Percentiles rank a stretch among this genome's conserved stretches.
phyloP scores from a whole-genome alignment of 768 basidiomycete genomes.

The Tylopilus felleus region DNA sequence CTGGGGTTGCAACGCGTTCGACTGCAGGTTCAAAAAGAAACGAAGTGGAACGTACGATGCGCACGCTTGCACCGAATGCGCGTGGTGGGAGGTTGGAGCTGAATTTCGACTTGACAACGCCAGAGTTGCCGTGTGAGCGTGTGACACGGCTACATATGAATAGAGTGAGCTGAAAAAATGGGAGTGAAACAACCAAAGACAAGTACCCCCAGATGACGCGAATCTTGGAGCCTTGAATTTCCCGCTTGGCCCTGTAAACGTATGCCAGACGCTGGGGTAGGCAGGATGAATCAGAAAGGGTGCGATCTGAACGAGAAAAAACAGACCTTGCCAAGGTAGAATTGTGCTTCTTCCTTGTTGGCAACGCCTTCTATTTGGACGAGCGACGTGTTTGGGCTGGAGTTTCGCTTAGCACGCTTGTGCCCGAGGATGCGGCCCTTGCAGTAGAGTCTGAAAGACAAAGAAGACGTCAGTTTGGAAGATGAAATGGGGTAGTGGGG shows the following conservation, averaged over 20 bases:
- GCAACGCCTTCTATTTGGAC: conserved; percentile 97
- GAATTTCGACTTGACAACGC: conserved; percentile 98
- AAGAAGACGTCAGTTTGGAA: not conserved
- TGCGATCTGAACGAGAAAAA: not conserved
- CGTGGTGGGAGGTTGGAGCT: conserved; percentile 91
- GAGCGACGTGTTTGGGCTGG: conserved; percentile 92
- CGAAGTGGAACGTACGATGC: conserved; percentile 59
- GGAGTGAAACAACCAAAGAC: not conserved
- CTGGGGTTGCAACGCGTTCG: conserved; percentile 33
- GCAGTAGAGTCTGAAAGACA: conserved; percentile 70
- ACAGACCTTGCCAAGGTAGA: conserved; percentile 97
- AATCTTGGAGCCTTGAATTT: conserved; percentile 91
- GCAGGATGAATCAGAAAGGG: not conserved
- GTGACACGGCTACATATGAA: conserved; percentile 67
- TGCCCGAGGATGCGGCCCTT: conserved; percentile 97
- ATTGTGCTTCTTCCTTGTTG: conserved; percentile 90
- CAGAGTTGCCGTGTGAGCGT: conserved; percentile 89
- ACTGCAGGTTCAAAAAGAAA: not conserved
- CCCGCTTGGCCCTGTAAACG: conserved; percentile 96
- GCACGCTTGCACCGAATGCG: conserved; percentile 88
- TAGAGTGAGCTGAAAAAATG: not conserved
- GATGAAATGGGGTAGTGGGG: not conserved
- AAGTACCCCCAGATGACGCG: conserved; percentile 97
- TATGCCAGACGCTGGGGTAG: conserved; percentile 81
- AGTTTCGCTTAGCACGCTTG: conserved; percentile 98